Evolutionary conservation across 2,329 filamentous ascomycete species (phyloP), one percentile per base, ranked within the genome.

Genomic region (Lecanicillium sp.): DNA sequence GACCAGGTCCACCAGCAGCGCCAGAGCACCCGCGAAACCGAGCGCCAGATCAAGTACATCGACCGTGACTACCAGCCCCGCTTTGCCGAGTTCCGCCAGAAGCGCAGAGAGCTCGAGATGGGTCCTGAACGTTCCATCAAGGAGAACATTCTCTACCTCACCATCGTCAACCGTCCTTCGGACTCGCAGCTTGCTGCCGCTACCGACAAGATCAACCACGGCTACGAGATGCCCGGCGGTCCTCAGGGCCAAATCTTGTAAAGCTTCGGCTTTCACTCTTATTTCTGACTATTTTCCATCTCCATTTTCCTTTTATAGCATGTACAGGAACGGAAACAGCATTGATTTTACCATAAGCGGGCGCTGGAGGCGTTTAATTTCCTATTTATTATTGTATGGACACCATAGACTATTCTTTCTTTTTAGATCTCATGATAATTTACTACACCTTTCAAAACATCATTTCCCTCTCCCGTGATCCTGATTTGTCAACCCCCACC

Each of bases 81-180:
- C 27, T 48, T 51, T 20, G 40, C 38, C n/a, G 44, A 43, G 21
- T 51, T 48, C n/a, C 38, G 49, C 10, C 17, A 33, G 5, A 40
- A 51, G 44, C 38, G 44, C 24, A 51, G 44, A 27, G 44, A 48
- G 38, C 44, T 51, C 12, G 49, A 51, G 39, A 48, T 39, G 27
- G 49, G 44, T n/a, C 45, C 45, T 23, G 44, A 51, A 33, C 39
- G 49, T 8, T 41, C 40, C 33, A 48, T 51, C 49, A 51, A 51
- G 39, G 40, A 51, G 17, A 41, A 51, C 12, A 47, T 51, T 21
- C 40, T 51, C 32, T 51, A 51, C 35, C 39, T 51, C 15, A 51
- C 44, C 6, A 51, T 51, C 33, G 49, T 51, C 20, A 51, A 51
- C 39, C 45, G 40, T 19, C 49, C 49, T 17, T 48, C 49, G 3